Evolutionary conservation across 805 yeast species (phyloP), one percentile per base, ranked within the genome.

Genomic region (Debaryomyces hansenii): DNA sequence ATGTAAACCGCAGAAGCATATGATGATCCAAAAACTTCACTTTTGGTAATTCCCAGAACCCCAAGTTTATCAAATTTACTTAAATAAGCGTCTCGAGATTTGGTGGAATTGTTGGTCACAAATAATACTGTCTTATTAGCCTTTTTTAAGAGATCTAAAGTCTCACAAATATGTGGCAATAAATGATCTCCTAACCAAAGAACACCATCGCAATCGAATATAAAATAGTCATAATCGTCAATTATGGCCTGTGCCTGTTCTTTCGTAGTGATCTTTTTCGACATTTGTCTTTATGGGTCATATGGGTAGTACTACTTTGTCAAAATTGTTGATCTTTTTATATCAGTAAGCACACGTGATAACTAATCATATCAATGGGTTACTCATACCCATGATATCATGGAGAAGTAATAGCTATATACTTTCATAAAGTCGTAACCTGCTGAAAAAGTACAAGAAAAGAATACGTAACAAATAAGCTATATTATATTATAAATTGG

Each of bases 121-220:
- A 94, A 94, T 37, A 91, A 76, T 43, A 89, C 74, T 50, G 83
- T 80, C 65, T 94, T 94, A 33, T 80, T 79, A 21, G 52, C 46
- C 4, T 62, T 47, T 48, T 77, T 77, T 53, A 94, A 71, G 36
- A 86, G 61, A 8, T 76, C 74, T 36, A 94, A 65, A 0, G 96
- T 87, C 63, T 94, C 97, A 10, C 73, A 76, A 1, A 89, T 87
- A 14, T 79, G 71, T 5, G 97, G 97, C 40, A 94, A 74, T 20
- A 89, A 67, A 53, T 84, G 87, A 51, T 80, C 83, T 2, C 98
- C 98, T 41, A 87, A 69, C 99, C 99, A 94, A 48, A 94, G 74
- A 4, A 94, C 99, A 28, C 99, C 99, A 63, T 94, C 99, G 70
- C 99, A 94, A 60, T 94, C 99, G 63, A 94, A 94, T 54, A 94